Base-by-base conservation (phyloP, 441 rosid species). In the Omphalea diandra region DNA sequence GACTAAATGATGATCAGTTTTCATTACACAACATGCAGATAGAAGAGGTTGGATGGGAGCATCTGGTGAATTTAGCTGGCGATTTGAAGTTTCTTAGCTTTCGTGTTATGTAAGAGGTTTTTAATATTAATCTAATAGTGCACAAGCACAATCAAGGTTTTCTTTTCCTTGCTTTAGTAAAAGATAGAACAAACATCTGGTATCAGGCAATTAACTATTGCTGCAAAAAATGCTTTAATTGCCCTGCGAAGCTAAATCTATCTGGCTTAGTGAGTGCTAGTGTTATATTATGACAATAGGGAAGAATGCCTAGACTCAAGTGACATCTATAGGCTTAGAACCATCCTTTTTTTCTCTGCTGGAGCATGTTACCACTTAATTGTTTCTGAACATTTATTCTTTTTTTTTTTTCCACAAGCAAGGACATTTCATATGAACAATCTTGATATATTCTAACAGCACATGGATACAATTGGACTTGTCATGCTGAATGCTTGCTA, bases 21-120 rank as follows among this genome's bases (percentile, higher is more conserved):
- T 29, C n/a, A 27, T 35, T 59, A 50, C 59, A 56, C 27, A 38
- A 1, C 50, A 2, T 59, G 18, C 85, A 88, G 92, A 86, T 90
- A 59, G 94, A 89, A 68, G 94, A 91, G 74, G 71, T 89, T 71
- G 96, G 96, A 72, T 89, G 96, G 92, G 88, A 84, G 68, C 78
- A 84, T 67, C 73, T 90, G 24, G 79, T 80, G 50, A 77, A 77
- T 54, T 65, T 84, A 65, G 80, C 81, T 62, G 87, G 80, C 62
- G 91, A 90, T 78, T 64, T 89, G 32, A 82, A 73, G 46, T 79
- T 77, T 72, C 82, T 88, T 72, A 81, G 86, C 75, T 86, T 91
- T 72, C 87, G 84, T 47, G 63, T 80, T 75, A 22, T 47, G 96
- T 88, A 84, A 85, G 91, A 67, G 60, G 6, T 66, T 50, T 1